Evolutionary conservation across 1,139 yeast species (phyloP).

Genomic region (Magnusiomyces suaveolens): DNA sequence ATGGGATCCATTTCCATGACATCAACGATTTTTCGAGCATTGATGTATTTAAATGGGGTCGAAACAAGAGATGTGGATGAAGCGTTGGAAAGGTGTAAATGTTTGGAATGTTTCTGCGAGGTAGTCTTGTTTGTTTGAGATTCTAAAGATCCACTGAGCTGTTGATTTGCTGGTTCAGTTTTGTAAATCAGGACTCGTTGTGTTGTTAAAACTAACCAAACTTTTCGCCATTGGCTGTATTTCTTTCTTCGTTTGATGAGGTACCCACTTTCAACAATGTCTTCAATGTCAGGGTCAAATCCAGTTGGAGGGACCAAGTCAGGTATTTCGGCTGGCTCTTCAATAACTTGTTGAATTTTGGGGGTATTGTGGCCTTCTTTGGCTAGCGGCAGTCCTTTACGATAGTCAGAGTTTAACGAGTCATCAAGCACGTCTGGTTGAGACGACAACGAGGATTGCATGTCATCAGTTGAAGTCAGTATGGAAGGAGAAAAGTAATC

Average conservation of each 20-base stretch:
- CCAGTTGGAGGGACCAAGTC: background rate
- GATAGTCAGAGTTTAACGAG: too few species aligned
- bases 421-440: background rate
- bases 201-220: constrained; percentile 40
- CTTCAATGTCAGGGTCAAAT: constrained; percentile 24
- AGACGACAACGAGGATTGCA: background rate
- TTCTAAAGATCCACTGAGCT: too few species aligned
- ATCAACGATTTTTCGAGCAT: constrained; percentile 38
- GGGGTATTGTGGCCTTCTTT: background rate
- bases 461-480: background rate
- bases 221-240: constrained; percentile 43
- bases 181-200: constrained; percentile 38
- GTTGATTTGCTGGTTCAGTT: constrained; percentile 18
- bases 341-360: background rate
- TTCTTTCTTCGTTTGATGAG: constrained; percentile 36
- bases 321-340: background rate
- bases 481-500: background rate
- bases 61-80: background rate
- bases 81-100: background rate
- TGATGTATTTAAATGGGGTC: constrained; percentile 2
- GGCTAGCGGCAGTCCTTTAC: too few species aligned
- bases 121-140: too few species aligned
- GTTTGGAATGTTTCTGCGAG: background rate
- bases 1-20: constrained; percentile 45
- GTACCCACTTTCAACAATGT: constrained; percentile 38